Conservation (phyloP, 371 early-diverging fungal genomes). For the Haplosporangium sp. region DNA sequence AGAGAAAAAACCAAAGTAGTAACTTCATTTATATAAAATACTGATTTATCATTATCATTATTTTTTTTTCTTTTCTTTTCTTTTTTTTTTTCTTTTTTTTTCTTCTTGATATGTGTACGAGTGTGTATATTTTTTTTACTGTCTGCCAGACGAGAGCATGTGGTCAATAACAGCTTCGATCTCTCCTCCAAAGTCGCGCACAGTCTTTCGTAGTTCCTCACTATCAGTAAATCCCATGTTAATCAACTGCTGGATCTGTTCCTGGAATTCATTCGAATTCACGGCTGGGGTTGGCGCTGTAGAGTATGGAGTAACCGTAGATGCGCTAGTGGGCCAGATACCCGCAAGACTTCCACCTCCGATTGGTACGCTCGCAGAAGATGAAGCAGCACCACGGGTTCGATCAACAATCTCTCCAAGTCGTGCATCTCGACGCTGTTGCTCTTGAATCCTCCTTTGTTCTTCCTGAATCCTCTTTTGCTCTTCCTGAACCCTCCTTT, state of each 20-base stretch:
- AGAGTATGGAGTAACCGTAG: not conserved
- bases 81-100: no score
- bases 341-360: slow-evolving; percentile 38
- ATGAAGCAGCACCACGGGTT: not conserved
- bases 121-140: not conserved
- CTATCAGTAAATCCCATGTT: slow-evolving; percentile 42
- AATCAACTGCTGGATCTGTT: slow-evolving; percentile 23
- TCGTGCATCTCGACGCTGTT: slow-evolving; percentile 16
- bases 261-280: slow-evolving; percentile 22
- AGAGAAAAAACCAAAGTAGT: no score
- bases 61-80: no score
- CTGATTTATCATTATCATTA: no score
- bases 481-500: slow-evolving; percentile 22
- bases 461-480: slow-evolving; percentile 21
- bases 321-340: slow-evolving; percentile 35
- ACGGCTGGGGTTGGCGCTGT: slow-evolving; percentile 1
- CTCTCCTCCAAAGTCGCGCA: slow-evolving; percentile 39
- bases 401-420: slow-evolving; percentile 11
- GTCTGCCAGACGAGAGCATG: slow-evolving; percentile 12
- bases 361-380: slow-evolving; percentile 1
- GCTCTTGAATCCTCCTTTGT: slow-evolving; percentile 17
- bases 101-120: no score
- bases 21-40: no score
- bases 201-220: slow-evolving; percentile 28
- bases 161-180: slow-evolving; percentile 38